Evolutionary conservation across 805 yeast genomes (phyloP), one percentile per base, ranked within the genome.

Genomic region (Candida cerambycidarum): DNA sequence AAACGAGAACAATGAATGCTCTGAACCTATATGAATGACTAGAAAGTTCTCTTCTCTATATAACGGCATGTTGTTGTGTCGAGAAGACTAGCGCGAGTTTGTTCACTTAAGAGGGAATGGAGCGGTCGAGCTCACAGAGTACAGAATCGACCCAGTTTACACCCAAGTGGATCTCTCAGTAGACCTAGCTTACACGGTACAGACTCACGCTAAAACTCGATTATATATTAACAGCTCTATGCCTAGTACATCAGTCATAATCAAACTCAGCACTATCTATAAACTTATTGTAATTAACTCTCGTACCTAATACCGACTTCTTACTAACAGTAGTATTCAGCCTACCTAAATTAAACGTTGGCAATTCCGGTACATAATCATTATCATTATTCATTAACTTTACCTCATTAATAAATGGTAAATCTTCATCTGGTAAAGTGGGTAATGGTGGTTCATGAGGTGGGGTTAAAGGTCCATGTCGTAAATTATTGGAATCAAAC

Each of bases 11-110:
- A 83, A 67, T 0, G 97, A 88, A 41, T 75, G 67, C 41, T 67
- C 70, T 2, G 95, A 84, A 21, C 97, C 96, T 1, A 95, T 87
- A 42, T 88, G 82, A 21, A 90, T 76, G 21, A 90, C 76, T 18
- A 71, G 59, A 48, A 66, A 70, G 56, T 58, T 64, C 39, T 71
- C 75, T 53, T 71, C 76, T 53, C 71, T 66, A 48, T 61, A 71
- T 42, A 69, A 64, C 10, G 75, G 75, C 76, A 71, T 71, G 39
- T 36, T 36, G 39, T 13, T 15, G 11, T 7, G 12, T 14, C 4
- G 17, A n/a, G 32, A 29, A 17, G 5, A 13, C 7, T 5, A 29
- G 32, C n/a, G n/a, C 32, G 23, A 21, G 8, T 21, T 21, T 21
- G 8, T 21, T 21, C 8, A 21, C 23, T 21, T 8, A n/a, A n/a